These are phyloP conservation scores for Pluteus cervinus DNA, from an alignment of 768 basidiomycete genomes.

Conservation along the genomic window DNA sequence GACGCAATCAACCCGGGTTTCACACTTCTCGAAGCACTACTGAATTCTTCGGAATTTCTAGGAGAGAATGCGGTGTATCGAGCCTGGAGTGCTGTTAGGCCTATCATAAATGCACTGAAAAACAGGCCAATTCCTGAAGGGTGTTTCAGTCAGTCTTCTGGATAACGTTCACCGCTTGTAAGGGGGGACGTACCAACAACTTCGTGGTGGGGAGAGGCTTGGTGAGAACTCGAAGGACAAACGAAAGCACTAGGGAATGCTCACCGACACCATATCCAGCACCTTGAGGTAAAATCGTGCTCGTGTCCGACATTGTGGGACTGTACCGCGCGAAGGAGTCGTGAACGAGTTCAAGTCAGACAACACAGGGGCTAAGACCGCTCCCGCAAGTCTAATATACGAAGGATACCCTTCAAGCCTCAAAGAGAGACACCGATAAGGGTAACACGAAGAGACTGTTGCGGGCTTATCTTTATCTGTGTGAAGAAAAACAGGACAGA, in stretches of 20 bases:
- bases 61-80: constrained; percentile 82
- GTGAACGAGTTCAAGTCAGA: too few species aligned
- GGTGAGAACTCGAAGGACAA: not conserved
- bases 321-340: too few species aligned
- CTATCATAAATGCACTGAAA: constrained; percentile 78
- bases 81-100: constrained; percentile 72
- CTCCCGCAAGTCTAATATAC: too few species aligned
- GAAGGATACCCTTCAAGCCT: too few species aligned
- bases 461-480: too few species aligned
- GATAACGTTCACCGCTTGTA: not conserved
- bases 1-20: constrained; percentile 91
- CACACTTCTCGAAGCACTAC: constrained; percentile 73
- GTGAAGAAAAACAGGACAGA: too few species aligned
- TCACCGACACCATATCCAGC: constrained; percentile 82
- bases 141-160: not conserved
- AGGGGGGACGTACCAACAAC: constrained; percentile 21
- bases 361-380: too few species aligned
- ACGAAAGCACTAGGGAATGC: constrained; percentile 11
- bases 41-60: constrained; percentile 77
- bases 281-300: constrained; percentile 60
- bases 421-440: too few species aligned
- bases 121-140: constrained; percentile 76
- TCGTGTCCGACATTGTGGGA: constrained; percentile 19
- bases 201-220: constrained; percentile 5
- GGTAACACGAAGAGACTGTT: too few species aligned